Conservation (phyloP, 345 rosid genomes). For the Aegle marmelos region DNA sequence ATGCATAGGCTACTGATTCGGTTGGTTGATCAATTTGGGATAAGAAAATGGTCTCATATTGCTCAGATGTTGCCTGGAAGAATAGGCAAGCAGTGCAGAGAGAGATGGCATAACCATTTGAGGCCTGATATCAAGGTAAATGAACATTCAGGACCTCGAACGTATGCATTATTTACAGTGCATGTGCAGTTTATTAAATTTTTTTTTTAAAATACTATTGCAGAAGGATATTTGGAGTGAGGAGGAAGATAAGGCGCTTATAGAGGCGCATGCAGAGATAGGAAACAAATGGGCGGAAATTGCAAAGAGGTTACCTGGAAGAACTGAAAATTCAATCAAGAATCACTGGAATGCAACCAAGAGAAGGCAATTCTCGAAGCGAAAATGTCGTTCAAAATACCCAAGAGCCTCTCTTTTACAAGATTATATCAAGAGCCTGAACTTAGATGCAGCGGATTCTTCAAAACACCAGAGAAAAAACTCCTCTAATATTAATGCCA, state of each 20-base stretch:
- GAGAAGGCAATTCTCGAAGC: constrained; percentile 77
- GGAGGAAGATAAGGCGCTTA: constrained; percentile 79
- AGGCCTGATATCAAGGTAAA: constrained; percentile 85
- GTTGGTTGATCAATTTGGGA: constrained; percentile 63
- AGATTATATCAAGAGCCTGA: constrained; percentile 88
- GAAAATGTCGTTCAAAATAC: constrained; percentile 77
- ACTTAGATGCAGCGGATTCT: constrained; percentile 30
- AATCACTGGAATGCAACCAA: constrained; percentile 99
- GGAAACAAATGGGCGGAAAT: constrained; percentile 99
- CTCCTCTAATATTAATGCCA: background rate
- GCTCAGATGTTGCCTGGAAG: constrained; percentile 81
- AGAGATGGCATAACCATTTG: constrained; percentile 97
- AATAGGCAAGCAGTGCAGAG: constrained; percentile 94
- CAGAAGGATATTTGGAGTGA: constrained; percentile 94
- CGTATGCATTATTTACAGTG: too few relatives aligned
- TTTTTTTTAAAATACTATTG: background rate
- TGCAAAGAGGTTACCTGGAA: constrained; percentile 84
- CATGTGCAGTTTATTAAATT: too few relatives aligned
- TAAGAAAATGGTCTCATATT: constrained; percentile 82
- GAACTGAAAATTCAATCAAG: constrained; percentile 98
- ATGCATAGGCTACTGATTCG: constrained; percentile 48
- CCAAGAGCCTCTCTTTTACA: constrained; percentile 76
- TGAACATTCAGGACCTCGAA: background rate
- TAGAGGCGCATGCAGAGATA: constrained; percentile 69
- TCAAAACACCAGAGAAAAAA: constrained; percentile 26